Conservation (phyloP, 345 rosid species). For the Lepidium aucheri region DNA sequence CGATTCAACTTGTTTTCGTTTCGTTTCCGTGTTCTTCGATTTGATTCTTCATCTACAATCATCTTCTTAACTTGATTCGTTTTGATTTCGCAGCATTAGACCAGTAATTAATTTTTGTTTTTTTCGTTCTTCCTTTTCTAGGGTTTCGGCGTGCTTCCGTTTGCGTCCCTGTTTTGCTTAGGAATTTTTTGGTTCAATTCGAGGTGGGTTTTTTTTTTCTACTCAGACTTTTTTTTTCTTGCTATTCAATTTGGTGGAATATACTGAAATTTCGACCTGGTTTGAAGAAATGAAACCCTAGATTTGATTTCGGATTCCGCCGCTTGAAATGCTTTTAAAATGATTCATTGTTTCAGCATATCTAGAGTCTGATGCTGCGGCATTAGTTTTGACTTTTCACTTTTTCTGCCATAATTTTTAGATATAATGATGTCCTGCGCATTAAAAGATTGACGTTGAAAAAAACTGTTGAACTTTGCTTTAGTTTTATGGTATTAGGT, state of each 20-base stretch:
- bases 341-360: background rate
- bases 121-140: slow-evolving; percentile 1
- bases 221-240: background rate
- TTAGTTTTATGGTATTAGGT: background rate
- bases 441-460: background rate
- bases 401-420: background rate
- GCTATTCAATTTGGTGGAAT: no score
- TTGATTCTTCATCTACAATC: background rate
- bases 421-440: background rate
- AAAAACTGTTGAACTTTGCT: background rate
- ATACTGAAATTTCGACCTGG: background rate
- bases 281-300: slow-evolving; percentile 12
- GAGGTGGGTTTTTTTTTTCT: background rate
- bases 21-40: slow-evolving; percentile 2
- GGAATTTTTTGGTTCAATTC: background rate
- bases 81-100: background rate
- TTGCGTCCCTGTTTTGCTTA: background rate
- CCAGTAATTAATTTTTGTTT: background rate
- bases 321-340: background rate
- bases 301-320: background rate
- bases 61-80: background rate
- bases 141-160: slow-evolving; percentile 13
- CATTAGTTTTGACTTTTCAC: background rate
- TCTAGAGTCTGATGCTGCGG: background rate
- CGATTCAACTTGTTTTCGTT: slow-evolving; percentile 6